phyloP scores from a whole-genome alignment of 257 asterid species.

The Ocimum tenuiflorum region DNA sequence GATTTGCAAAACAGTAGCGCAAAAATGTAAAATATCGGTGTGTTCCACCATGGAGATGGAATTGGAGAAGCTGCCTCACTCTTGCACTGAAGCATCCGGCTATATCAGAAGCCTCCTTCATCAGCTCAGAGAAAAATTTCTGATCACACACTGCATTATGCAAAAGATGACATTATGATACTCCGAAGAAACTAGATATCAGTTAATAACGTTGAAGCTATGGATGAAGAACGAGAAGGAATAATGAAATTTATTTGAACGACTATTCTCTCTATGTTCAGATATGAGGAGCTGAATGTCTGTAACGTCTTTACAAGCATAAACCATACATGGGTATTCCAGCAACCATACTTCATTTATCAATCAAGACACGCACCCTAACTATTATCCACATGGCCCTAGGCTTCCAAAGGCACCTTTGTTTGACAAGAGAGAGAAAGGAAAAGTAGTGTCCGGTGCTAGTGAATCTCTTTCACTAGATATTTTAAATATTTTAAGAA shows the following conservation, averaged over 20 bases:
- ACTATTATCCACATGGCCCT: not conserved
- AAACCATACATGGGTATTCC: not conserved
- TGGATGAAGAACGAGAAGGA: not conserved
- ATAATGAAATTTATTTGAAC: not conserved
- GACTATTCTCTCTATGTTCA: not conserved
- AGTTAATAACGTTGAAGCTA: not conserved
- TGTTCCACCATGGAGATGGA: slow-evolving; percentile 49
- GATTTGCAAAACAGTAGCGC: slow-evolving; percentile 50
- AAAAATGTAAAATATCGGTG: slow-evolving; percentile 40
- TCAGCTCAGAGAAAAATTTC: slow-evolving; percentile 66
- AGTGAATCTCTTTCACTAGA: not conserved
- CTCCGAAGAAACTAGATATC: not conserved
- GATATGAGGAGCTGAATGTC: no score
- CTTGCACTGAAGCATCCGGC: slow-evolving; percentile 76
- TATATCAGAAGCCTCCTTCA: slow-evolving; percentile 74
- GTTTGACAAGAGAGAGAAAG: no score
- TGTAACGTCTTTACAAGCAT: no score
- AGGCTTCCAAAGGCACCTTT: not conserved
- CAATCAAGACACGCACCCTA: not conserved
- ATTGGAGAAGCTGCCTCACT: slow-evolving; percentile 64
- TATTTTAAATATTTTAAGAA: not conserved
- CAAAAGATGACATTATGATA: not conserved
- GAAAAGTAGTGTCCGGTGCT: not conserved
- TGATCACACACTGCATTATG: slow-evolving; percentile 63
- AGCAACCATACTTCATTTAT: not conserved